phyloP scores from a whole-genome alignment of 2,329 filamentous ascomycete species.

The Pezizomycotina sp. region DNA sequence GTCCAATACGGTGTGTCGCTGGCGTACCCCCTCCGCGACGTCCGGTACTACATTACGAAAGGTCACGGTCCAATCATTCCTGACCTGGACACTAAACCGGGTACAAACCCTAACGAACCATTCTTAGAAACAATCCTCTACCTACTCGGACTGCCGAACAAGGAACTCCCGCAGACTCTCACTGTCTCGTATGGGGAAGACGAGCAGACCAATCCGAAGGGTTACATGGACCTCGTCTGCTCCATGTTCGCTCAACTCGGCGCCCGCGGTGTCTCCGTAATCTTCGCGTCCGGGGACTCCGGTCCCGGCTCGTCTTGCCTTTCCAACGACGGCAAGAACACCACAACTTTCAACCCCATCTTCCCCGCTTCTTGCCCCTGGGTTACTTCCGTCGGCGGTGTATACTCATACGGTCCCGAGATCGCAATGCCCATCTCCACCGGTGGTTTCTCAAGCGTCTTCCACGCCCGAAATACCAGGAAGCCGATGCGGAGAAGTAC shows the following conservation, averaged over 20 bases:
- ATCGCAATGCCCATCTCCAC: constrained; percentile 33
- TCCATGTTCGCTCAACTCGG: constrained; percentile 39
- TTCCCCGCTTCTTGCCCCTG: background rate
- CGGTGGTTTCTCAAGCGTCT: constrained; percentile 34
- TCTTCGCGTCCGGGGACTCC: constrained; percentile 38
- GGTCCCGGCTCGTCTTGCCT: constrained; percentile 28
- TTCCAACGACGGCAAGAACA: constrained; percentile 35
- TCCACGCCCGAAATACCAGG: constrained; percentile 32
- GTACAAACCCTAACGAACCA: constrained; percentile 53
- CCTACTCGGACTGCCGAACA: constrained; percentile 36
- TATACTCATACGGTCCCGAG: constrained; percentile 29
- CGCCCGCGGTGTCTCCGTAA: constrained; percentile 37
- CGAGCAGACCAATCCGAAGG: constrained; percentile 45
- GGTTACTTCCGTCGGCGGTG: background rate
- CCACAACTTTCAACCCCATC: constrained; percentile 27
- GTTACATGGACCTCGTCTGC: constrained; percentile 44
- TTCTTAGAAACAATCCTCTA: constrained; percentile 48
- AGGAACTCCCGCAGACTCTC: constrained; percentile 43
- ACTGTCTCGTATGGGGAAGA: constrained; percentile 51
- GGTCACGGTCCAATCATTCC: constrained; percentile 38
- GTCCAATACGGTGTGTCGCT: constrained; percentile 42
- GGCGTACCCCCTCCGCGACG: constrained; percentile 38
- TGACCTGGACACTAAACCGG: constrained; percentile 30
- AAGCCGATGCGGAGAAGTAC: constrained; percentile 32
- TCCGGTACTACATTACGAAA: constrained; percentile 39